Evolutionary conservation across 2,329 filamentous ascomycete species (phyloP), one percentile per base, ranked within the genome.

Genomic region (Aureobasidium sp.): DNA sequence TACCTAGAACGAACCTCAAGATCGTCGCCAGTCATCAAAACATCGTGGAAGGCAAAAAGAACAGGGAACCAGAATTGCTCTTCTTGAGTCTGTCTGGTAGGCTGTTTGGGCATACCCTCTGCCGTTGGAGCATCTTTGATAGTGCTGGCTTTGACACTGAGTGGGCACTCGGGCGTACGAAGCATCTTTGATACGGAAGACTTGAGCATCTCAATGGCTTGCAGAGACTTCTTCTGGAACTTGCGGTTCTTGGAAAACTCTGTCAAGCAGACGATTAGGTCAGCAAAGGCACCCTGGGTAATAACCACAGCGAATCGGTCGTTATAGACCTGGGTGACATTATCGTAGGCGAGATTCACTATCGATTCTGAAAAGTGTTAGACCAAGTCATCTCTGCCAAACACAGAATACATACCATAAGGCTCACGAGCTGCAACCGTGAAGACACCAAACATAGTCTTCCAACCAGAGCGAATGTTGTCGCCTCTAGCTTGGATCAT

Each of bases 41-140:
- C 92, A 73, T 99, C 94, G 72, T 99, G 94, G 79, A 99, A 99
- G 3, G 95, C 93, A 71, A 99, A 97, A 33, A 99, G 80, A 6
- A 99, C 90, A 0, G 94, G 94, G 74, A 99, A 99, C 94, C 94
- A 99, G 75, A 92, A 99, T 40, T 95, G 92, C 73, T 97, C 94
- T 73, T 99, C 95, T 66, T 94, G 86, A 4, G 92, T 95, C 49
- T 96, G 95, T 59, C 88, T 87, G 62, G 81, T 89, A 61, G 85
- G 85, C 64, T 87, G 85, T 70, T 82, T 83, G 2, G 81, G 78
- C 61, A 84, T 75, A 19, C 79, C 77, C 12, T 81, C 79, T 40
- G 74, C 77, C 60, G 76, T 73, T 70, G 75, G 75, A 8, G 78
- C 76, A 0, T 80, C 74, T 27, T 80, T 78, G 24, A 79, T 74